Evolutionary conservation across 2,329 filamentous ascomycete genomes (phyloP), one percentile per base, ranked within the genome.

Genomic region (Fusarium sp.): DNA sequence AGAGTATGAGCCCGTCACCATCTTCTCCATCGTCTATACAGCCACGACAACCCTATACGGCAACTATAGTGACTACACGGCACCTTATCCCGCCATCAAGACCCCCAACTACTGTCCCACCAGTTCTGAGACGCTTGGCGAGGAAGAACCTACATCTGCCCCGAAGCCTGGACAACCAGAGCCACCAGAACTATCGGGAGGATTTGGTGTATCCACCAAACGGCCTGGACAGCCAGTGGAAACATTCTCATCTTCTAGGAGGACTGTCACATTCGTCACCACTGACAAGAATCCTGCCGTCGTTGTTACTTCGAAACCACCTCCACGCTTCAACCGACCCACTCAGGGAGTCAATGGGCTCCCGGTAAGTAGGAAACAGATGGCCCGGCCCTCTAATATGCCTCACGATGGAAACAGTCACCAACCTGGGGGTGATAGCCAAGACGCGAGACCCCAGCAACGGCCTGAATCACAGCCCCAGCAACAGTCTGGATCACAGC

Each of bases 261-360:
- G 75, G 30, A 85, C 84, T 7, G 74, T 87, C 56, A 87, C 84
- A 5, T 85, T 88, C 56, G 77, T 87, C 60, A 89, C 87, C 3
- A 89, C 88, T 4, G 88, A 89, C 76, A 89, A 89, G 77, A 89
- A 89, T 65, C 88, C 88, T 0, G 84, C 85, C 10, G 86, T 89
- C 18, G 83, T 88, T 4, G 81, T 83, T 68, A 77, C 85, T 1
- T 81, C 83, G 3, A 79, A 84, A 18, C 68, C 77, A 6, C 79
- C 82, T 6, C 86, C 86, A 0, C 73, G 80, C 70, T 88, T 87
- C 71, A 83, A 82, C 27, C 70, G 74, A 35, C 71, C 76, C 9
- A 64, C 67, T 5, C 54, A 54, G 13, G 61, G 45, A 41, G 64
- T 65, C 11, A 41, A 67, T 25, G 52, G 50, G 2, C 54, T 65